Conservation (phyloP, 805 yeast genomes). For the Wickerhamomyces chambardii region DNA sequence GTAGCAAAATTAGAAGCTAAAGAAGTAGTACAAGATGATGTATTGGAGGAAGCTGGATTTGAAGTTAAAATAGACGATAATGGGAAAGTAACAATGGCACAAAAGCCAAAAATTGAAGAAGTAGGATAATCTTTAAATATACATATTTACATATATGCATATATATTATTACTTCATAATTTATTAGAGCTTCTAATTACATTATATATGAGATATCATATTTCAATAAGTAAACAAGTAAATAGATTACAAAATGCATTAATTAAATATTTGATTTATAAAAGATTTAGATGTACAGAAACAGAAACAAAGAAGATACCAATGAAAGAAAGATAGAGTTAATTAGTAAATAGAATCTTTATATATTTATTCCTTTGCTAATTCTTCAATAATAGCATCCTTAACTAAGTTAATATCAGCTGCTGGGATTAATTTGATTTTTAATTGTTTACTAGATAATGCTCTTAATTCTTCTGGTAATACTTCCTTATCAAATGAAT, state of each 20-base stretch:
- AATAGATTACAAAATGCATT: not conserved
- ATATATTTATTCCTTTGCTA: constrained; percentile 33
- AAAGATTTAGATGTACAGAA: no score
- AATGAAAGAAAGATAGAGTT: no score
- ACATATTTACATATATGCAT: no score
- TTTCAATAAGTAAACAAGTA: no score
- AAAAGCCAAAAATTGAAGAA: constrained; percentile 11
- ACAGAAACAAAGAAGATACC: no score
- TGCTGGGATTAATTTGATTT: constrained; percentile 59
- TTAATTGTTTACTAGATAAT: constrained; percentile 63
- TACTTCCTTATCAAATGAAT: constrained; percentile 82
- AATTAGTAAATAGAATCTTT: not conserved
- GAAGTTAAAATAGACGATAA: constrained; percentile 56
- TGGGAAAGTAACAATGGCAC: constrained; percentile 58
- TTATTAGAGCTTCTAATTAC: no score
- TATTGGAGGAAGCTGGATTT: constrained; percentile 65
- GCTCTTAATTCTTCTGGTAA: constrained; percentile 81
- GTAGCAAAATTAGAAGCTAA: constrained; percentile 74
- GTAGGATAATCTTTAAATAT: not conserved
- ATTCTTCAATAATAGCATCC: constrained; percentile 63
- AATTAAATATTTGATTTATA: not conserved
- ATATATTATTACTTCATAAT: no score
- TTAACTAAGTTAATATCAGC: constrained; percentile 73
- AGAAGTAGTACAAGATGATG: constrained; percentile 48
- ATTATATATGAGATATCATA: no score